Conservation (phyloP, 2,329 filamentous ascomycete species). For the Ceratocystis cubensis region DNA sequence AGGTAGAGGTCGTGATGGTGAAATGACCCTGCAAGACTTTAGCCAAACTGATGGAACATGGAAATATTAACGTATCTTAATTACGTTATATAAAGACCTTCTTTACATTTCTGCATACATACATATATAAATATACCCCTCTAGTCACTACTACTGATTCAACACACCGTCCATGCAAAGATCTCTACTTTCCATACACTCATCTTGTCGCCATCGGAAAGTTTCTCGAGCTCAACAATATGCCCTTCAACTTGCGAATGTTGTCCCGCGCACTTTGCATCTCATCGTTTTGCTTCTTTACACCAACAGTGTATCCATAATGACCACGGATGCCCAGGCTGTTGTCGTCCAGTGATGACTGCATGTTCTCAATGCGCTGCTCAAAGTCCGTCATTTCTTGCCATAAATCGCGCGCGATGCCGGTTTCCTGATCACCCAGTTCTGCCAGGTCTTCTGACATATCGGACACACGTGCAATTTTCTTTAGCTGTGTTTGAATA, state of each 20-base stretch:
- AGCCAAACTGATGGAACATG: not conserved
- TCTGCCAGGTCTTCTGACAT: slow-evolving; percentile 34
- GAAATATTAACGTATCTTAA: not conserved
- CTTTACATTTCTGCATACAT: not conserved
- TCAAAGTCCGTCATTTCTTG: slow-evolving; percentile 19
- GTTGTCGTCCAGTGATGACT: not conserved
- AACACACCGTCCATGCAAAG: not conserved
- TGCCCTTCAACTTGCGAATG: slow-evolving; percentile 67
- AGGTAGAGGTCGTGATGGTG: not conserved
- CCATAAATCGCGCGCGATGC: slow-evolving; percentile 18
- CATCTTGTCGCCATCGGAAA: slow-evolving; percentile 40
- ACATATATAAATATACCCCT: not conserved
- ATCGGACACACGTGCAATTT: slow-evolving; percentile 29
- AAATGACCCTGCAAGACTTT: not conserved
- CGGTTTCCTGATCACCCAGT: slow-evolving; percentile 30
- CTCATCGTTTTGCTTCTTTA: slow-evolving; percentile 43
- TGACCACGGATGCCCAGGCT: slow-evolving; percentile 11
- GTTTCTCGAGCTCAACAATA: slow-evolving; percentile 59
- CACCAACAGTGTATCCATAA: slow-evolving; percentile 14
- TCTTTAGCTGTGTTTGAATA: slow-evolving; percentile 32
- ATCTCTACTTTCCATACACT: not conserved
- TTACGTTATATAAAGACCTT: not conserved
- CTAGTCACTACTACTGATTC: not conserved
- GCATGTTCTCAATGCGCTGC: slow-evolving; percentile 13
- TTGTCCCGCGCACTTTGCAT: slow-evolving; percentile 60